A percentile compares a stretch with the other conserved stretches of the same genome.
These are phyloP conservation scores for Populus ilicifolia DNA, from an alignment of 345 rosid genomes.

Conservation along the genomic window DNA sequence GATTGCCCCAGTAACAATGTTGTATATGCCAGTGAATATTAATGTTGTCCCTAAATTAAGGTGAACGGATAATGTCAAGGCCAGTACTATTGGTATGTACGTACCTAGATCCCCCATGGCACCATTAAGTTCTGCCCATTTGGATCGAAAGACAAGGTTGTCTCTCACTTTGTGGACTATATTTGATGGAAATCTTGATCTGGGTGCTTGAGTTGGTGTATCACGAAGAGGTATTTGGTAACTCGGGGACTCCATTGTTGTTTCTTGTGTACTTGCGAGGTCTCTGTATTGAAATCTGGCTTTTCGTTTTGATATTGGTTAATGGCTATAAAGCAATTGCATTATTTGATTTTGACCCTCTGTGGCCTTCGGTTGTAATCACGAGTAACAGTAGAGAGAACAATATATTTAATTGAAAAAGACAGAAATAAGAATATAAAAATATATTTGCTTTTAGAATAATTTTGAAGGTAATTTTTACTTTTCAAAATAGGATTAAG, in stretches of 20 bases:
- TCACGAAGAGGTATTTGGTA: conserved; percentile 9
- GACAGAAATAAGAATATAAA: no score
- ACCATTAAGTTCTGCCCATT: conserved; percentile 69
- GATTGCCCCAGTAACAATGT: conserved; percentile 61
- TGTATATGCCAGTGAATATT: conserved; percentile 70
- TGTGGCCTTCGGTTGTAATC: no score
- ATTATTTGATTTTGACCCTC: no score
- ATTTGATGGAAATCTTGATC: conserved; percentile 17
- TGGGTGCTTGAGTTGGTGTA: not conserved
- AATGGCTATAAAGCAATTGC: not conserved
- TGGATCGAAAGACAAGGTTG: conserved; percentile 52
- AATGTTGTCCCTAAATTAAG: conserved; percentile 76
- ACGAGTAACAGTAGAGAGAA: no score
- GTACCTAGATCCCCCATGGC: conserved; percentile 92
- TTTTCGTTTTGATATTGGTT: not conserved
- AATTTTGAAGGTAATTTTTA: no score
- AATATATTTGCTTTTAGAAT: no score
- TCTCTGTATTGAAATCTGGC: not conserved
- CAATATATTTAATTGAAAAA: no score
- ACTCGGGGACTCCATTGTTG: conserved; percentile 11
- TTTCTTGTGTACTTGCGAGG: not conserved
- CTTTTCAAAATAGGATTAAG: no score
- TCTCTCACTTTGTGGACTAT: conserved; percentile 34
- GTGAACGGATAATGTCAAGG: conserved; percentile 69
- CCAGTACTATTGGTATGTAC: conserved; percentile 76